phyloP scores from a whole-genome alignment of 768 basidiomycete species.

The Boletus rubescentipes region DNA sequence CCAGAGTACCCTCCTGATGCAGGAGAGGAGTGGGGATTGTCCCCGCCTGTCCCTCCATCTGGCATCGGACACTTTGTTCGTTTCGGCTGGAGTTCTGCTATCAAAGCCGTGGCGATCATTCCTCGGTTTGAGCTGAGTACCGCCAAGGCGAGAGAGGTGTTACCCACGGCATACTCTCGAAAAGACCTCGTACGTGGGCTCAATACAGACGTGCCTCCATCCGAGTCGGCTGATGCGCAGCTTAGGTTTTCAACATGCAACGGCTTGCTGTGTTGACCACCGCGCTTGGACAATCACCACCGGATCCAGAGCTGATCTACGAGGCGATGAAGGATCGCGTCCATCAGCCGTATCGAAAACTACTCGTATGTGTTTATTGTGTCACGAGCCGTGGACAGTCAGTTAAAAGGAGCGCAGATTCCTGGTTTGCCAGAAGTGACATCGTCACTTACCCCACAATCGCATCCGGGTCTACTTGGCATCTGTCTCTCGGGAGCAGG shows the following conservation, averaged over 20 bases:
- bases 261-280: conserved; percentile 94
- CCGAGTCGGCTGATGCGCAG: neutral
- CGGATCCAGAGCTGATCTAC: conserved; percentile 95
- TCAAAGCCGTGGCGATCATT: conserved; percentile 92
- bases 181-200: conserved; percentile 72
- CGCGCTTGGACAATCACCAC: conserved; percentile 85
- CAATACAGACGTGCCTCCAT: neutral
- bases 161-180: conserved; percentile 82
- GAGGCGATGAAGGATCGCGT: conserved; percentile 99
- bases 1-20: conserved; percentile 96
- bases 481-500: conserved; percentile 98
- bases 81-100: conserved; percentile 80
- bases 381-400: neutral
- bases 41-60: conserved; percentile 82
- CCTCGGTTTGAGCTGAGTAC: conserved; percentile 96
- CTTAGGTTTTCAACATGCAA: conserved; percentile 95
- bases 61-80: conserved; percentile 95
- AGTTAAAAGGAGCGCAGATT: conserved; percentile 53
- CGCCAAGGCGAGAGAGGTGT: conserved; percentile 85
- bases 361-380: conserved; percentile 55
- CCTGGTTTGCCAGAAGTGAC: conserved; percentile 95
- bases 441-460: conserved; percentile 77
- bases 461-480: conserved; percentile 93
- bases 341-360: conserved; percentile 94
- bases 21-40: conserved; percentile 84